Conservation (phyloP, 805 yeast genomes). For the Cyberlindnera nakhonratchasimensis region DNA sequence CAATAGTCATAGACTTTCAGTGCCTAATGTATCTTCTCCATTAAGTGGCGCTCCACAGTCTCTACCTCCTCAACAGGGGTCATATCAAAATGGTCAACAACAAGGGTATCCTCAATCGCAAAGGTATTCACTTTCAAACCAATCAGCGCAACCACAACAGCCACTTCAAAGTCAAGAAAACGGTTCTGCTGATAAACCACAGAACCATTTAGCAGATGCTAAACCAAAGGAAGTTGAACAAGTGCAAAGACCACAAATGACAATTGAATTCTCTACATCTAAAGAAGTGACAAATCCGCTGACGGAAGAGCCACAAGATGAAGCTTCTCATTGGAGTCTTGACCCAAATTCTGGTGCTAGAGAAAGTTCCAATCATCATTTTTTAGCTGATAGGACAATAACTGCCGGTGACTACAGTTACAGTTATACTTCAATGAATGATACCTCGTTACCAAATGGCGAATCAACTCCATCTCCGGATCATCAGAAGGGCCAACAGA, state of each 20-base stretch:
- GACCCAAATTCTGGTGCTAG: neutral
- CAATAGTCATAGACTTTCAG: slow-evolving; percentile 17
- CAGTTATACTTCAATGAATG: slow-evolving; percentile 11
- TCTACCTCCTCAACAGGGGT: neutral
- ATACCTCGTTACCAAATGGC: slow-evolving; percentile 19
- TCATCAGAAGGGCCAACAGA: neutral
- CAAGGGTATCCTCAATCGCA: neutral
- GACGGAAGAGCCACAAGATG: neutral
- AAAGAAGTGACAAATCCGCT: too few species aligned
- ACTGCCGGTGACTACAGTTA: slow-evolving; percentile 12
- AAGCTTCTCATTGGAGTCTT: neutral
- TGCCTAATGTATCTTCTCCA: slow-evolving; percentile 22
- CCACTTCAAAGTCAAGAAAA: neutral
- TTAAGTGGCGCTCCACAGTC: slow-evolving; percentile 9
- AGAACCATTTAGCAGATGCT: neutral
- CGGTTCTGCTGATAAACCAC: neutral
- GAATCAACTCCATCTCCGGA: slow-evolving; percentile 26
- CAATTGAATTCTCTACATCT: neutral
- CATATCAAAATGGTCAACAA: neutral
- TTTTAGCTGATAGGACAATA: slow-evolving; percentile 24
- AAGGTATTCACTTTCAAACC: too few species aligned
- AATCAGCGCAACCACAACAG: slow-evolving; percentile 7
- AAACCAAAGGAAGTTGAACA: neutral
- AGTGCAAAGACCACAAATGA: neutral
- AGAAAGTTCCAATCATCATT: slow-evolving; percentile 18